phyloP scores from a whole-genome alignment of 1,139 yeast genomes.

The Magnusiomyces ingens region DNA sequence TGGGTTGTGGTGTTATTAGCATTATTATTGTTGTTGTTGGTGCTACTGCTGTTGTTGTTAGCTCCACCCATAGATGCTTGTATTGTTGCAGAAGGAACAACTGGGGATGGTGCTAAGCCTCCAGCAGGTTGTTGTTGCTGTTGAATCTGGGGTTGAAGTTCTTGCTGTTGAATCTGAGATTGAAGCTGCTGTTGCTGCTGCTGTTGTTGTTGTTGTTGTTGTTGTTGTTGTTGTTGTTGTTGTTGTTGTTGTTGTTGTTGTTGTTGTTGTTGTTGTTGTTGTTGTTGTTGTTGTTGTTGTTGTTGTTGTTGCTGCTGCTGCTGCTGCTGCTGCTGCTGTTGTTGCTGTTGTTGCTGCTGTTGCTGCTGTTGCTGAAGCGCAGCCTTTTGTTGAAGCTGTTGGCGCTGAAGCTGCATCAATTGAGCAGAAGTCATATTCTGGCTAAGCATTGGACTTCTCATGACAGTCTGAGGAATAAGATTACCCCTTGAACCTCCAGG shows the following conservation, averaged over 20 bases:
- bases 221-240: constrained; percentile 16
- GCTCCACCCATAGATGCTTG: neutral
- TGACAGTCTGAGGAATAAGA: neutral
- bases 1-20: neutral
- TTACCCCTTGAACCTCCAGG: neutral
- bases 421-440: neutral
- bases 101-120: neutral
- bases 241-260: constrained; percentile 9
- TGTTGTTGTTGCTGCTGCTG: neutral
- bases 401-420: neutral
- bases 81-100: neutral
- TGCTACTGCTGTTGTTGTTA: neutral
- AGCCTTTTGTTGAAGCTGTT: constrained; percentile 2
- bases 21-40: neutral
- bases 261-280: neutral
- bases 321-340: neutral
- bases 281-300: neutral
- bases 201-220: neutral
- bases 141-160: neutral
- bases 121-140: neutral
- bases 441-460: neutral
- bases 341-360: constrained; percentile 12
- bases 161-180: neutral
- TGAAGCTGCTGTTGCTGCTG: neutral
- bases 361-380: constrained; percentile 12